These are phyloP conservation scores for Bruguiera sexangula DNA, from an alignment of 345 rosid genomes.

Conservation along the genomic window DNA sequence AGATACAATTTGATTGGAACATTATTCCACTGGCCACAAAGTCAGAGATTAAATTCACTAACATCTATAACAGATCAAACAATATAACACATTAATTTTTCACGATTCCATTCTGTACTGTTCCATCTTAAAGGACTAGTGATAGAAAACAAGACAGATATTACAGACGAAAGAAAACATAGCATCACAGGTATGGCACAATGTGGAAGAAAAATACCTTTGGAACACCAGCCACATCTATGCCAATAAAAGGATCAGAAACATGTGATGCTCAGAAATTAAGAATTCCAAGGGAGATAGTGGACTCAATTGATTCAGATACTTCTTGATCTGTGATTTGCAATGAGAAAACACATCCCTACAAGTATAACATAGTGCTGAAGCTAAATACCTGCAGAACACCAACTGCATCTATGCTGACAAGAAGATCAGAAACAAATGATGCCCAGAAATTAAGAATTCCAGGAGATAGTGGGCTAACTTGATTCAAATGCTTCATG, in stretches of 20 bases:
- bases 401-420: slow-evolving; percentile 72
- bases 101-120: neutral
- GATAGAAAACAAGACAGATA: neutral
- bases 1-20: neutral
- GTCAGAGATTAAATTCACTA: neutral
- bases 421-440: slow-evolving; percentile 85
- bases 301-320: slow-evolving; percentile 54
- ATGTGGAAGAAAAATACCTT: slow-evolving; percentile 50
- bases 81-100: too few species aligned
- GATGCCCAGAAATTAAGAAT: slow-evolving; percentile 73
- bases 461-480: slow-evolving; percentile 65
- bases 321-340: slow-evolving; percentile 51
- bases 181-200: too few species aligned
- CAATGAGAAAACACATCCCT: slow-evolving; percentile 2
- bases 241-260: slow-evolving; percentile 86
- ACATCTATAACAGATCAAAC: neutral
- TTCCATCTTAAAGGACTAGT: neutral
- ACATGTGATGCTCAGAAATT: slow-evolving; percentile 70
- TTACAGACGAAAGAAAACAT: neutral
- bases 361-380: neutral
- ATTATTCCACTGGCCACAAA: neutral
- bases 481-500: slow-evolving; percentile 47
- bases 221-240: slow-evolving; percentile 71
- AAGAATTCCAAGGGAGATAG: slow-evolving; percentile 73
- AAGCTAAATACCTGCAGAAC: slow-evolving; percentile 70